phyloP scores from a whole-genome alignment of 768 basidiomycete species.

The Leccinum subgranulosum region DNA sequence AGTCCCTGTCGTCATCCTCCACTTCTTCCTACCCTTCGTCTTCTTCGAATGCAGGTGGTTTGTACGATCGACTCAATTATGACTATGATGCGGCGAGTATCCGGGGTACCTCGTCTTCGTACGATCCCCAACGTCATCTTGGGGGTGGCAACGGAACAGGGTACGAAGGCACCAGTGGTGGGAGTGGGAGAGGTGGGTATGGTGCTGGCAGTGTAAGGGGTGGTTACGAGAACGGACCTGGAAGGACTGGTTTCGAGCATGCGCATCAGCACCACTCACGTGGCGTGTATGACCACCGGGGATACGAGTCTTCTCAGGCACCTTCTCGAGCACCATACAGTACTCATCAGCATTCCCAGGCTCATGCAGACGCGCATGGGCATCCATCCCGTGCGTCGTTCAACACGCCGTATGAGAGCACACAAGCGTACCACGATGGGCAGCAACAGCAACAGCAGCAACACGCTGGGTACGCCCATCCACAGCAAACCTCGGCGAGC shows the following conservation, averaged over 20 bases:
- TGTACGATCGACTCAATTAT: slow-evolving; percentile 24
- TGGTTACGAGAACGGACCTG: slow-evolving; percentile 22
- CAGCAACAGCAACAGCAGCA: slow-evolving; percentile 21
- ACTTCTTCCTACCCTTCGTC: slow-evolving; percentile 17
- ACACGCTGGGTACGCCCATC: slow-evolving; percentile 20
- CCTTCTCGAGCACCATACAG: slow-evolving; percentile 19
- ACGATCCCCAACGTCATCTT: slow-evolving; percentile 21
- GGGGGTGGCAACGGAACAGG: slow-evolving; percentile 5
- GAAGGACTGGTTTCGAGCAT: slow-evolving; percentile 23
- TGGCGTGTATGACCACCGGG: slow-evolving; percentile 25
- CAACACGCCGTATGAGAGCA: slow-evolving; percentile 23
- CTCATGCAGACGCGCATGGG: slow-evolving; percentile 19
- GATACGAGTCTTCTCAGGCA: slow-evolving; percentile 25
- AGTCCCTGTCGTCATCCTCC: slow-evolving; percentile 12
- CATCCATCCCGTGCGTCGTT: slow-evolving; percentile 20
- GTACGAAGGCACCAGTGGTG: slow-evolving; percentile 16
- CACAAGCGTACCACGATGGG: slow-evolving; percentile 27
- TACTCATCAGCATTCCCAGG: slow-evolving; percentile 16
- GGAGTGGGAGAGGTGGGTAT: slow-evolving; percentile 21
- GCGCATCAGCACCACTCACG: slow-evolving; percentile 26
- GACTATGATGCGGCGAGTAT: slow-evolving; percentile 18
- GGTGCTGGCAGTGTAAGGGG: slow-evolving; percentile 13
- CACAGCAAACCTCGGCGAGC: slow-evolving; percentile 16
- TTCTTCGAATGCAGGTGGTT: slow-evolving; percentile 13
- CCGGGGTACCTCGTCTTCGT: slow-evolving; percentile 14